Conservation (phyloP, 441 rosid genomes). For the Gossypium schwendimanii region DNA sequence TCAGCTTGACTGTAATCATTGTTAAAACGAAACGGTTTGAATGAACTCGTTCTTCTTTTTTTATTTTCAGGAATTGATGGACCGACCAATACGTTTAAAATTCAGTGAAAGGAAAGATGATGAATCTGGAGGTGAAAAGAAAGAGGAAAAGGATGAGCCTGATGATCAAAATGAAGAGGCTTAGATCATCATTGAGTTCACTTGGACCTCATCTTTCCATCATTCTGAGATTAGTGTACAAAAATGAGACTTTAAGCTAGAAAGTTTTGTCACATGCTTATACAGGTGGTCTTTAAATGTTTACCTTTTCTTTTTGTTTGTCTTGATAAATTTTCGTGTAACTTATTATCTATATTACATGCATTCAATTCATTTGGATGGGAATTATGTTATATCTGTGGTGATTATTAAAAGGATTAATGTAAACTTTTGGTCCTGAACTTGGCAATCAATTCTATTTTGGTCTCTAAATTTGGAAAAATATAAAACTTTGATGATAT, state of each 20-base stretch:
- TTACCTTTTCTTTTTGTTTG: too few species aligned
- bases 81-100: conserved; percentile 60
- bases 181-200: neutral
- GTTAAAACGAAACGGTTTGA: neutral
- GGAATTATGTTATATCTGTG: too few species aligned
- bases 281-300: neutral
- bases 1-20: neutral
- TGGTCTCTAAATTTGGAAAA: too few species aligned
- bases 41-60: conserved; percentile 1
- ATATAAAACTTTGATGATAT: too few species aligned
- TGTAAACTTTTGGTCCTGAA: too few species aligned
- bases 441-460: too few species aligned
- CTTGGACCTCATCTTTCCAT: neutral
- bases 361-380: too few species aligned
- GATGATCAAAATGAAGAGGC: conserved; percentile 22
- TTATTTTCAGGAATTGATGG: conserved; percentile 65
- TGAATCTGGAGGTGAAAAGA: conserved; percentile 36
- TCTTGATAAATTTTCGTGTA: too few species aligned
- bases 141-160: conserved; percentile 33
- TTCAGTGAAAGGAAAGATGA: conserved; percentile 38
- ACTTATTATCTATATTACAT: too few species aligned
- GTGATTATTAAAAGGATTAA: too few species aligned
- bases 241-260: conserved; percentile 8
- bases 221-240: conserved; percentile 9
- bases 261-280: conserved; percentile 1